Conservation (phyloP, 2,329 filamentous ascomycete species). For the Claviceps sp. region DNA sequence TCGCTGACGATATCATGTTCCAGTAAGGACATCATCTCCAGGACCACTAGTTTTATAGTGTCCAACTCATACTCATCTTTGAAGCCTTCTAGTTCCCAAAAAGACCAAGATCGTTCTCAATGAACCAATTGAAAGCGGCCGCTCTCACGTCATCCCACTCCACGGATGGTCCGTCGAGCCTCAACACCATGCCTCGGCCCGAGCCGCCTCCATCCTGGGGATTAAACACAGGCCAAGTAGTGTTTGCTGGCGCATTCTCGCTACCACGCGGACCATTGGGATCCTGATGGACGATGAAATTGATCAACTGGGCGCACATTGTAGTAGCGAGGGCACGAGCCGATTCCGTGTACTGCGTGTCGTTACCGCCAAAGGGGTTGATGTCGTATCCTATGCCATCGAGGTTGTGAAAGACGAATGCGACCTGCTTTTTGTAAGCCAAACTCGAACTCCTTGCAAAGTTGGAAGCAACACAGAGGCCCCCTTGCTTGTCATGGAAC, state of each 20-base stretch:
- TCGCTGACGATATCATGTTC: too few species aligned
- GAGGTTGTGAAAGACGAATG: neutral
- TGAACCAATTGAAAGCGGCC: neutral
- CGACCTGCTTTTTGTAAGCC: neutral
- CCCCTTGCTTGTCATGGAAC: too few species aligned
- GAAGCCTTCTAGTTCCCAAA: neutral
- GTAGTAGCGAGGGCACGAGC: neutral
- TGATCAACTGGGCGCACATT: neutral
- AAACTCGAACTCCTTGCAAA: too few species aligned
- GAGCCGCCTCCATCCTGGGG: neutral
- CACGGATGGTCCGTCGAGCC: neutral
- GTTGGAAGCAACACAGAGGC: too few species aligned
- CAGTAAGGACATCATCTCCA: too few species aligned
- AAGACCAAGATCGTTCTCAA: neutral
- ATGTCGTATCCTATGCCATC: neutral
- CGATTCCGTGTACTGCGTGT: neutral
- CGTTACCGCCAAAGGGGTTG: neutral
- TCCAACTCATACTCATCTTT: too few species aligned
- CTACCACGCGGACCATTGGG: neutral
- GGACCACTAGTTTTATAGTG: too few species aligned
- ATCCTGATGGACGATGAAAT: neutral
- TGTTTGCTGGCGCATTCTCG: neutral
- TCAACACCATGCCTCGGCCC: neutral
- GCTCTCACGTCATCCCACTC: neutral
- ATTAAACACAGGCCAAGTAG: neutral